Base-by-base conservation (phyloP, 192 early-diverging fungal species). In the Podila clonocystis region DNA sequence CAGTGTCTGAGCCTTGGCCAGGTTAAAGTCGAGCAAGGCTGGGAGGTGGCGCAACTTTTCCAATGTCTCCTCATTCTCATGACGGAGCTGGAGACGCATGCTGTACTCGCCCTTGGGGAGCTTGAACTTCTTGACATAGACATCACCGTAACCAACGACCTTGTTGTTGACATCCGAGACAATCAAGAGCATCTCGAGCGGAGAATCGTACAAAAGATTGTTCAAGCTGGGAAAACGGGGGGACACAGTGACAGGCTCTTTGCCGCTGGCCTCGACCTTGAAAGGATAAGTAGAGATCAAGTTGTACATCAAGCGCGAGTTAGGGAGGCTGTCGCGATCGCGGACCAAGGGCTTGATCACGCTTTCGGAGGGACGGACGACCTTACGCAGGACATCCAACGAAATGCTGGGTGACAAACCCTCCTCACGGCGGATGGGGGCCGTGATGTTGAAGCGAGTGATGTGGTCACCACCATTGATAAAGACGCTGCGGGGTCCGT, bases 101-200 rank as follows among this genome's bases (percentile, higher is more conserved):
- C 89, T 88, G 80, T 98, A 98, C 52, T 94, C 95, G 33, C 98
- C 98, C 79, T 90, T 89, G 68, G 88, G 86, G 11, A 99, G 73
- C 48, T 92, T 92, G 24, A 94, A 68, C 1, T 68, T 72, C 63
- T 91, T 91, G 29, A 93, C 73, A 76, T 95, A 97, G 29, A 93
- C 87, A 84, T 94, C 94, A 58, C 92, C 83, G 26, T 85, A 88
- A 0, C 85, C 88, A 22, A 95, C 62, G 8, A 92, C 82, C 63
- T 91, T 88, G 86, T 95, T 93, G 86, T 95, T 92, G 15, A 83
- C 85, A 75, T 99, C 95, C 74, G 90, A 96, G 5, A 99, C 87
- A 66, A 86, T 75, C 65, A 87, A 83, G 26, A 95, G 87, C 70
- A 91, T 88, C 45, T 94, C 93, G 6, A 94, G 72, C 68, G 87